These are phyloP conservation scores for Clohesyomyces aquaticus DNA, from an alignment of 495 filamentous ascomycete species.

Conservation along the genomic window DNA sequence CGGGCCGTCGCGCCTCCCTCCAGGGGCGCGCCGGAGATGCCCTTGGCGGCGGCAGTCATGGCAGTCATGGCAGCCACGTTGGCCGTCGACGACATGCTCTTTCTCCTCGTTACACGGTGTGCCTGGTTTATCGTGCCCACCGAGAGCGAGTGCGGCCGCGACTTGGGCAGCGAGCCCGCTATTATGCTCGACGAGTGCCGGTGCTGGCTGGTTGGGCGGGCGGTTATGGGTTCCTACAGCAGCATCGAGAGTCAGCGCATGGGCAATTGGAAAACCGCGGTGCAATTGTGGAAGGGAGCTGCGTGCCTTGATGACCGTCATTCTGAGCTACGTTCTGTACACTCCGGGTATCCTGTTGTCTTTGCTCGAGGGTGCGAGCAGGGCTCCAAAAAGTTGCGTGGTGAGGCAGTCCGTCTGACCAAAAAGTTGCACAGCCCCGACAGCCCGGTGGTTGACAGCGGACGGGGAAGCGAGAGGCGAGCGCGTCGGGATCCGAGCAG, in stretches of 20 bases:
- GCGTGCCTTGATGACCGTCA: slow-evolving; percentile 42
- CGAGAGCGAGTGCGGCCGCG: slow-evolving; percentile 78
- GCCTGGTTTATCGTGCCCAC: slow-evolving; percentile 75
- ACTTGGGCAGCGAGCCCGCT: slow-evolving; percentile 50
- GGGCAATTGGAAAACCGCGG: slow-evolving; percentile 9
- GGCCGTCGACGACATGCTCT: slow-evolving; percentile 83
- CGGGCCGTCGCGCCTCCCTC: slow-evolving; percentile 56
- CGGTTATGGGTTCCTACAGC: slow-evolving; percentile 30
- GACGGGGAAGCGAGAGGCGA: slow-evolving; percentile 18
- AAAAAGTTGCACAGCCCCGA: slow-evolving; percentile 36
- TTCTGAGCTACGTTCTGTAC: slow-evolving; percentile 6
- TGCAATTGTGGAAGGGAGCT: slow-evolving; percentile 11
- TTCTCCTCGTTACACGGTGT: slow-evolving; percentile 87
- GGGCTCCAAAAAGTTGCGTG: neutral
- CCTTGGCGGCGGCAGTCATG: slow-evolving; percentile 71
- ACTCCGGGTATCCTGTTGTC: slow-evolving; percentile 12
- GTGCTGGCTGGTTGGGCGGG: slow-evolving; percentile 49
- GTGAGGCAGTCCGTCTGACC: slow-evolving; percentile 6
- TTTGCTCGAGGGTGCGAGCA: slow-evolving; percentile 27
- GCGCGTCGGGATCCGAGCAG: slow-evolving; percentile 25
- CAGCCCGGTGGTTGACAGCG: slow-evolving; percentile 23
- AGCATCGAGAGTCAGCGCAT: slow-evolving; percentile 14
- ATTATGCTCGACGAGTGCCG: slow-evolving; percentile 46
- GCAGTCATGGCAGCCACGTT: slow-evolving; percentile 78
- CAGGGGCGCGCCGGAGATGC: slow-evolving; percentile 31